A percentile compares a stretch with the other conserved stretches of the same genome.
phyloP scores from a whole-genome alignment of 768 basidiomycete genomes.

The Amanita subjunquillea region DNA sequence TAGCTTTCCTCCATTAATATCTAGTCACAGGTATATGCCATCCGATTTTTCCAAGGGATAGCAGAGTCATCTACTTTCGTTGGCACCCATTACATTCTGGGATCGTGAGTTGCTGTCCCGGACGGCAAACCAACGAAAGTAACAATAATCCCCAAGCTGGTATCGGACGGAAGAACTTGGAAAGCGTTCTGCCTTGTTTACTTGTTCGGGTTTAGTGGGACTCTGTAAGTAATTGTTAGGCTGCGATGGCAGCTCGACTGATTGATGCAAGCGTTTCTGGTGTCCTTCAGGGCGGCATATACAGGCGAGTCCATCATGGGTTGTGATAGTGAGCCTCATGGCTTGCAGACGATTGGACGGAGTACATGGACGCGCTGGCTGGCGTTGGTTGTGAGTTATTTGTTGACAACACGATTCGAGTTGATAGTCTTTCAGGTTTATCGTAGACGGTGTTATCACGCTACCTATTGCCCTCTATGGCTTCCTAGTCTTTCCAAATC shows the following conservation, averaged over 20 bases:
- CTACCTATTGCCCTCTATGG: constrained; percentile 64
- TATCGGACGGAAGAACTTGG: constrained; percentile 63
- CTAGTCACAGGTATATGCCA: constrained; percentile 43
- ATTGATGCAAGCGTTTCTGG: constrained; percentile 39
- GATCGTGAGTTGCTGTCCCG: constrained; percentile 37
- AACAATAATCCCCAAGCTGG: constrained; percentile 32
- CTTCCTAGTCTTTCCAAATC: constrained; percentile 64
- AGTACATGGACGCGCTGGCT: constrained; percentile 42
- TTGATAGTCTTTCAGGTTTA: constrained; percentile 31
- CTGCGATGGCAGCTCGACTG: background rate
- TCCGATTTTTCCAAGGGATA: constrained; percentile 65
- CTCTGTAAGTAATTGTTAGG: constrained; percentile 30
- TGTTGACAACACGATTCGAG: background rate
- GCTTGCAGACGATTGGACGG: constrained; percentile 40
- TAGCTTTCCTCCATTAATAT: background rate
- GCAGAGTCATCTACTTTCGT: constrained; percentile 71
- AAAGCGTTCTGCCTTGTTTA: constrained; percentile 65
- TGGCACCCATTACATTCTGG: constrained; percentile 63
- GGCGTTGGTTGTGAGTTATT: constrained; percentile 51
- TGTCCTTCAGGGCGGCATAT: constrained; percentile 53
- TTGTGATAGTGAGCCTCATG: background rate
- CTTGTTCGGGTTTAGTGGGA: constrained; percentile 48
- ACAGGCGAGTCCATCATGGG: constrained; percentile 27
- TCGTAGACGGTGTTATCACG: constrained; percentile 64
- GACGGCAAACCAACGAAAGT: background rate